These are phyloP conservation scores for Cynanchum wilfordii DNA, from an alignment of 257 asterid species.

Conservation along the genomic window DNA sequence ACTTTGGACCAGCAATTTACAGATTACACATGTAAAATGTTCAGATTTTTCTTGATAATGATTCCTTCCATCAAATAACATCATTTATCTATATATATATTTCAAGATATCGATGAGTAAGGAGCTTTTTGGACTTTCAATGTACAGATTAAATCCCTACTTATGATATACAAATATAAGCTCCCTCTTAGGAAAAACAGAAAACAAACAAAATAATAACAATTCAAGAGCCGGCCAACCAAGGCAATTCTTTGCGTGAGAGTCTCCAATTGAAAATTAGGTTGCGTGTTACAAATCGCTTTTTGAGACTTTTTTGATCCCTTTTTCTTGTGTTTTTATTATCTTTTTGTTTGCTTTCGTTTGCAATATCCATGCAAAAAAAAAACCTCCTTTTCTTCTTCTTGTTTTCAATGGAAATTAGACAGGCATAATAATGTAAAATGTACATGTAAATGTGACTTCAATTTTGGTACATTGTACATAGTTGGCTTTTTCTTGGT, in stretches of 20 bases:
- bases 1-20: neutral
- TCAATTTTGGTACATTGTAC: neutral
- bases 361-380: too few relatives aligned
- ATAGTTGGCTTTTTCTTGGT: neutral
- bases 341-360: too few relatives aligned
- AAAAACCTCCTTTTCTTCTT: too few relatives aligned
- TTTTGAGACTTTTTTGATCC: neutral
- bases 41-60: neutral
- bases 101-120: too few relatives aligned
- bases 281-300: slow-evolving; percentile 14
- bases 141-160: too few relatives aligned
- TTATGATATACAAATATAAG: too few relatives aligned
- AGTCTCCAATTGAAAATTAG: slow-evolving; percentile 13
- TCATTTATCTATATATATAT: neutral
- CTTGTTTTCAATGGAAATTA: neutral
- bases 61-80: neutral
- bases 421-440: neutral
- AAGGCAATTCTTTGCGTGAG: slow-evolving; percentile 12
- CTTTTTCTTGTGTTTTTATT: too few relatives aligned
- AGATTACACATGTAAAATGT: neutral
- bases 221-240: neutral
- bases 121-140: too few relatives aligned
- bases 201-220: neutral
- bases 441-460: neutral
- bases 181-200: neutral